Evolutionary conservation across 148 eudicot genomes (phyloP), one percentile per base, ranked within the genome.

Genomic region (Fagopyrum esculentum): DNA sequence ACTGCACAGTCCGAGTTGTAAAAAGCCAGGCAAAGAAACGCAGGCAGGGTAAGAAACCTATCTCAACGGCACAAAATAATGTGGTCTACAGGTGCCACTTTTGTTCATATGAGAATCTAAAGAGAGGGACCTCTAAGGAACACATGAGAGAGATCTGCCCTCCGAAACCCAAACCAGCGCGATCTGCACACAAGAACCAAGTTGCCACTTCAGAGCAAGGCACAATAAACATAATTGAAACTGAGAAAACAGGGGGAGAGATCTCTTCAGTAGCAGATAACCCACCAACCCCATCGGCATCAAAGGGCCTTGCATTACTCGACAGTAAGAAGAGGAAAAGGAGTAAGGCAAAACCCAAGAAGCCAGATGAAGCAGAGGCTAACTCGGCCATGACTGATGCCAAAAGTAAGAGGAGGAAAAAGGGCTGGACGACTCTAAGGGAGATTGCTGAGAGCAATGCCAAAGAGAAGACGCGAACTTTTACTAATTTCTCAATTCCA

Each of bases 1-100:
- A 95, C 80, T 95, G 98, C 78, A 86, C 87, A 4, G 77, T 90
- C 44, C 86, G 93, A 49, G 86, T 94, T 75, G 97, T 90, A 77
- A 90, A 86, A 78, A 92, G 83, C 66, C 79, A 55, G 78, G 75
- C 72, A 63, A 94, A 82, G 81, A 68, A 46, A 54, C 76, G 73
- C 9, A 72, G 50, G 46, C 81, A 75, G 61, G 49, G 76, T 35
- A 87, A 87, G 79, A 85, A 81, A 79, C 35, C 73, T 15, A 81
- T 46, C 43, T 46, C 81, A 76, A 30, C 82, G 11, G 22, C 48
- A 17, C 83, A 85, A 78, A 95, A 95, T 80, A 83, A 77, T 72
- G 87, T 85, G 47, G 85, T 90, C 16, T 90, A 92, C 78, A 86
- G 73, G 16, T 92, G 98, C 85, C 87, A 89, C 66, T 90, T 90